Base-by-base conservation (phyloP, 768 basidiomycete species). In the Artomyces pyxidatus region DNA sequence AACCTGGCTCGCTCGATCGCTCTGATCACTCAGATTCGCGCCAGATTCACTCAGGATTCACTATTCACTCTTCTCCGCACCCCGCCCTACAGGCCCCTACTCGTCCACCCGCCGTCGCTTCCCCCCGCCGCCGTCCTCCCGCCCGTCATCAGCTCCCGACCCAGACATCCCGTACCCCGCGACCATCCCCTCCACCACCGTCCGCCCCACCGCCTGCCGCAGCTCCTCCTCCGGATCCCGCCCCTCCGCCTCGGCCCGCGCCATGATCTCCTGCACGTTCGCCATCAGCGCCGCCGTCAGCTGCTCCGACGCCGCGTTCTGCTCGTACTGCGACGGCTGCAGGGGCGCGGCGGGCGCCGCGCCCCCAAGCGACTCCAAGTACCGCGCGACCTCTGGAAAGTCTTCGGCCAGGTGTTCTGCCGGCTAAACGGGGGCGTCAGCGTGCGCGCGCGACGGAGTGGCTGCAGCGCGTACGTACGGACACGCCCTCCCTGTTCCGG, bases 391-490 rank as follows among this genome's bases (percentile, higher is more conserved):
- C 25, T 76, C 71, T 17, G 81, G 80, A 59, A 82, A 88, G 35
- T 91, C 88, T 54, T 86, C 81, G 11, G 65, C 63, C 4, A 90
- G 75, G 59, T 85, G 76, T 40, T 80, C 78, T 56, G 81, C 78
- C 11, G 87, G 82, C 88, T 88, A 56, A 47, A 49, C 48, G 37
- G 48, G 37, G 49, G 59, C 16, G 58, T 40, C 10, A 29, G 29
- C 37, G 37, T 7, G n/a, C 35, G 10, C 23, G 6, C 29, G 45
- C 26, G 26, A 45, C 26, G 12, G 25, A 9, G 8, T 8, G 21
- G 28, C 29, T 35, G 19, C 22, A 25, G 43, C 48, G 11, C 29
- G 42, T 25, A 73, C 85, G 39, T 61, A 94, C 92, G 26, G 85
- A 84, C 44, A 88, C 60, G 16, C 86, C 89, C 54, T 89, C 81